These are phyloP conservation scores for Calendula officinalis DNA, from an alignment of 129 eudicot species.

Conservation along the genomic window DNA sequence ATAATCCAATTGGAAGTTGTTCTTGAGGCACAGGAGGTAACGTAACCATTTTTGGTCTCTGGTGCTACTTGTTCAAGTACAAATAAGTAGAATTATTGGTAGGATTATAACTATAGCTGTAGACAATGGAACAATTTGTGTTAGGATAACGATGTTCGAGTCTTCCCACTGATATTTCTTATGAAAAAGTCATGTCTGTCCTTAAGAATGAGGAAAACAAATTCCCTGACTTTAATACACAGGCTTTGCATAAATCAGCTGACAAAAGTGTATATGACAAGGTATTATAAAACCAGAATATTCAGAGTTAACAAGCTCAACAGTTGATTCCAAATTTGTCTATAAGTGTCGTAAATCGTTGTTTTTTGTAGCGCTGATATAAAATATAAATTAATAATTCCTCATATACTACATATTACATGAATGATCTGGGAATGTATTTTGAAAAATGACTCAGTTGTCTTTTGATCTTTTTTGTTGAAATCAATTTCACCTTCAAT, in stretches of 20 bases:
- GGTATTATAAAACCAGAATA: neutral
- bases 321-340: too few species aligned
- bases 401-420: too few species aligned
- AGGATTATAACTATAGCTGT: neutral
- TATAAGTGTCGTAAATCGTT: too few species aligned
- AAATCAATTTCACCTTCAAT: too few species aligned
- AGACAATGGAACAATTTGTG: neutral
- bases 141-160: neutral
- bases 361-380: too few species aligned
- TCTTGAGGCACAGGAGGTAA: slow-evolving; percentile 10
- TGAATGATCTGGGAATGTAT: too few species aligned
- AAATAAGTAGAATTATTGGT: neutral
- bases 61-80: neutral
- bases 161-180: neutral
- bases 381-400: too few species aligned
- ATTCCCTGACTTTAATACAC: neutral
- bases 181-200: neutral
- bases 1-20: slow-evolving; percentile 11
- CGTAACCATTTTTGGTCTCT: neutral
- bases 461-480: too few species aligned
- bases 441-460: too few species aligned
- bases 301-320: too few species aligned
- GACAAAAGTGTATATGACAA: neutral
- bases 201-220: neutral
- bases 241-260: neutral